phyloP scores from a whole-genome alignment of 495 filamentous ascomycete genomes.

The Neurospora cerealis region DNA sequence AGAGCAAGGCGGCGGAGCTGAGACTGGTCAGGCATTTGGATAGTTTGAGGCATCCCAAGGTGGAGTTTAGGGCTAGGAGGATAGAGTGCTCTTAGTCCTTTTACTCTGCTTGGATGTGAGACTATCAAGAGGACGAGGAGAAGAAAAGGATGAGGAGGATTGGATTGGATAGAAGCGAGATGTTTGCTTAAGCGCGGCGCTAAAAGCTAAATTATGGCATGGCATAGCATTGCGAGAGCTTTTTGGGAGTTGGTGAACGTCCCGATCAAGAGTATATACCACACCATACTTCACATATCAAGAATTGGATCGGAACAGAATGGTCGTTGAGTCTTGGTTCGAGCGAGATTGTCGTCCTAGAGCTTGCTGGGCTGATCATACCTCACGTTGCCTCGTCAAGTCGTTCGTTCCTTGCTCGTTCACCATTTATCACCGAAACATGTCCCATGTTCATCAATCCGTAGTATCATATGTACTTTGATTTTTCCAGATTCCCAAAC shows the following conservation, averaged over 20 bases:
- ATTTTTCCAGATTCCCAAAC: neutral
- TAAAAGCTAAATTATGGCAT: neutral
- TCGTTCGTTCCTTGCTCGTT: too few relatives aligned
- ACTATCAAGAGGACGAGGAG: neutral
- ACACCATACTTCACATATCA: neutral
- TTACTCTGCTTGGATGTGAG: neutral
- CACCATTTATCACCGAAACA: too few relatives aligned
- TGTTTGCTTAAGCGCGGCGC: neutral
- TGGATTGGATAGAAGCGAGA: neutral
- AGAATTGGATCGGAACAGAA: neutral
- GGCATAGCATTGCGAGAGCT: neutral
- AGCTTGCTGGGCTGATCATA: neutral
- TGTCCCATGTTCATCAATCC: too few relatives aligned
- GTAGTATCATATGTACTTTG: too few relatives aligned
- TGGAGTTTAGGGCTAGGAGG: constrained; percentile 46
- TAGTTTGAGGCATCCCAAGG: constrained; percentile 51
- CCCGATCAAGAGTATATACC: neutral
- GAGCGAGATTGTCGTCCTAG: too few relatives aligned
- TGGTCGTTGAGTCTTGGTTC: too few relatives aligned
- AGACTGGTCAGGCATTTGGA: constrained; percentile 62
- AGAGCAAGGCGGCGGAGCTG: constrained; percentile 72
- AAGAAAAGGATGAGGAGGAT: neutral
- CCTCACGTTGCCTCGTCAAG: neutral
- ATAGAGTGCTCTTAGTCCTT: constrained; percentile 14
- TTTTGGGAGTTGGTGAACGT: neutral